These are phyloP conservation scores for Aristolochia contorta DNA, from an alignment of 164 flowering plant species.

Conservation along the genomic window DNA sequence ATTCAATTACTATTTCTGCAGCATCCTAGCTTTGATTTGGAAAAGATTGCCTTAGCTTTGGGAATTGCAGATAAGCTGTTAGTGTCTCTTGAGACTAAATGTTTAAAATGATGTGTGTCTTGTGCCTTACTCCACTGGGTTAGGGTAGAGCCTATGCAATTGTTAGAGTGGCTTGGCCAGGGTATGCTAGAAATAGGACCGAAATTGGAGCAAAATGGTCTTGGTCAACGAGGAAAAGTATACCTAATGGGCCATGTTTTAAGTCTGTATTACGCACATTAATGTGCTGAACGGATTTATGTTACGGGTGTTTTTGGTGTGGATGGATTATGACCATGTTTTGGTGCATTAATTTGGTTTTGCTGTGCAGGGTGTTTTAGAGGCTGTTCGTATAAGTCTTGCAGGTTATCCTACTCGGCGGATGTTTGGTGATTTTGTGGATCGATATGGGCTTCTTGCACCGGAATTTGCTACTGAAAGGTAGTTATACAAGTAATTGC, in stretches of 20 bases:
- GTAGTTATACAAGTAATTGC: conserved; percentile 19
- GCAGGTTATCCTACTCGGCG: conserved; percentile 98
- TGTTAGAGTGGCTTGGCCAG: no score
- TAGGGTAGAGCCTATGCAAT: no score
- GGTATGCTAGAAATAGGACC: no score
- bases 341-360: background rate
- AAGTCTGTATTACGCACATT: no score
- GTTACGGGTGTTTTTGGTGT: background rate
- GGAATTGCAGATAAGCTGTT: no score
- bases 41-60: no score
- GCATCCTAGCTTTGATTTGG: background rate
- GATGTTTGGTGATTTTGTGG: conserved; percentile 79
- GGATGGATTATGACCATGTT: background rate
- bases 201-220: no score
- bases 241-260: no score
- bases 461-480: conserved; percentile 65
- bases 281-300: background rate
- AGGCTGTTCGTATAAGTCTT: conserved; percentile 98
- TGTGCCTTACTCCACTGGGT: no score
- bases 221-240: no score
- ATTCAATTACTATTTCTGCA: background rate
- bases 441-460: conserved; percentile 87
- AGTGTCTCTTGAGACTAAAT: no score
- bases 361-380: conserved; percentile 74
- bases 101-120: no score